These are phyloP conservation scores for Tirmania nivea DNA, from an alignment of 495 filamentous ascomycete species.

Conservation along the genomic window DNA sequence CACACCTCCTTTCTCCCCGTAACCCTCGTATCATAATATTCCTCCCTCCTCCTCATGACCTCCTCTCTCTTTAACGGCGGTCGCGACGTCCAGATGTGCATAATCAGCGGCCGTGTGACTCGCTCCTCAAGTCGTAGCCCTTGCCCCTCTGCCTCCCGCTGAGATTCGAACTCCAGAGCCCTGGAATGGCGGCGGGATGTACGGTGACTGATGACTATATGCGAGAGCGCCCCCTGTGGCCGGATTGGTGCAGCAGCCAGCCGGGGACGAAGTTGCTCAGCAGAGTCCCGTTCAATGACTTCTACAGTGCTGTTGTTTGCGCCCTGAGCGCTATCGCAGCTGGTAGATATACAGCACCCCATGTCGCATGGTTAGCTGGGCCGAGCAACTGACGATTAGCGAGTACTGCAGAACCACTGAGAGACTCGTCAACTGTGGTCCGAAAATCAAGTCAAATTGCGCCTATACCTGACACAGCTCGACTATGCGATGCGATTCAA, in stretches of 20 bases:
- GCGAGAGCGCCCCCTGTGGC: no score
- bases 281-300: no score
- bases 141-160: not conserved
- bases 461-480: no score
- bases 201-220: not conserved
- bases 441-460: no score
- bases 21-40: constrained; percentile 70
- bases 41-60: constrained; percentile 30
- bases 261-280: no score
- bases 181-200: not conserved
- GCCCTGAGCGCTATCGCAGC: not conserved
- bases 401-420: no score
- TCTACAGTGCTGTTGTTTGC: not conserved
- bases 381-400: not conserved
- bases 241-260: no score
- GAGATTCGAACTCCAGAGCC: not conserved
- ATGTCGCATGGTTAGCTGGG: constrained; percentile 1
- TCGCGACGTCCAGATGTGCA: constrained; percentile 31
- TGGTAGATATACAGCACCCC: constrained; percentile 3
- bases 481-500: not conserved
- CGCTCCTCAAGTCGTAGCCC: constrained; percentile 23
- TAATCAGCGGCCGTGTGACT: constrained; percentile 30
- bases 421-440: no score
- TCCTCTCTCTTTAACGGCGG: constrained; percentile 32
- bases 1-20: constrained; percentile 57